Evolutionary conservation across 1,284 basidiomycete genomes (phyloP), one percentile per base, ranked within the genome.

Genomic region (Laetiporus sulphureus): DNA sequence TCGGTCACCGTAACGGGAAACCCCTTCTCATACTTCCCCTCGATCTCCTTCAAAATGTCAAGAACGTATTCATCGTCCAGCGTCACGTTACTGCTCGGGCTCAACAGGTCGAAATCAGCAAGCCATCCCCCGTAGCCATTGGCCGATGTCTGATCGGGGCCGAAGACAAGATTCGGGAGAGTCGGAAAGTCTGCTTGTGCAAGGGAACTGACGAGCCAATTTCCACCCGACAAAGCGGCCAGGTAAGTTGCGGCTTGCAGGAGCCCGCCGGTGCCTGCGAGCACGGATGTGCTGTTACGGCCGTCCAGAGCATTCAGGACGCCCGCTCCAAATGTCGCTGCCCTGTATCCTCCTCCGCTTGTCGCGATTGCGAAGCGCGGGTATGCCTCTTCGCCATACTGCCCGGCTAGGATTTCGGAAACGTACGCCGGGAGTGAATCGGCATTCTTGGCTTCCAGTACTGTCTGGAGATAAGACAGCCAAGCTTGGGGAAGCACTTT

Each of bases 281-380:
- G 32, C 12, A 48, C 56, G 0, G 70, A 60, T 0, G 69, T 61
- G 1, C 49, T 16, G 40, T 77, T 74, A 8, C 73, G 50, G 10
- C 50, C 67, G 45, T 77, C 75, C 21, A 77, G 46, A 3, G 68
- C 67, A 30, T 67, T 67, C 24, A 75, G 44, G 8, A 69, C 60
- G 1, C 67, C 73, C 0, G 68, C 69, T 11, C 67, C 69, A 44
- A 72, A 71, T 1, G 70, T 58, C 0, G 69, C 64, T 0, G 73
- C 69, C 4, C 72, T 57, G 40, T 66, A 65, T 0, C 69, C 62
- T n/a, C 69, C 71, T 6, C 70, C 70, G 32, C 68, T 72, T 18
- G 48, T 50, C 0, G 68, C 60, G 27, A 71, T 67, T 0, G 62
- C 65, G 0, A 72, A 44, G 5, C 52, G 64, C 0, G 69, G 69